Percentiles rank a stretch among this genome's conserved stretches.
phyloP scores from a whole-genome alignment of 306 rosid species.

The Crotalaria pallida region DNA sequence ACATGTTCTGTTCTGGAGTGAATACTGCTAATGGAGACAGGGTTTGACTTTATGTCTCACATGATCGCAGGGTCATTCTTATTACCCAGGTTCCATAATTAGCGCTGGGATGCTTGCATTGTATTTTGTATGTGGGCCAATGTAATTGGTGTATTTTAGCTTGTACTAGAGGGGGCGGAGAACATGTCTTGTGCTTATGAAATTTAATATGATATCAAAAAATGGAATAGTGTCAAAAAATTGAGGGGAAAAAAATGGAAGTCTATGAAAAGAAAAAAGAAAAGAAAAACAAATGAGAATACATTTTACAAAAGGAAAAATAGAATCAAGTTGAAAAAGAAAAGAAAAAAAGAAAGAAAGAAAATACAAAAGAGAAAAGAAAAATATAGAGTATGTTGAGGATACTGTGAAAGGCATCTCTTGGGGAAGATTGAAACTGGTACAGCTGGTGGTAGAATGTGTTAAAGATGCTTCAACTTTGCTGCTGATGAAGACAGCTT shows the following conservation, averaged over 20 bases:
- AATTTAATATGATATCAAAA: constrained; percentile 16
- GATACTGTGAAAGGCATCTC: constrained; percentile 35
- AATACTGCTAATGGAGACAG: constrained; percentile 38
- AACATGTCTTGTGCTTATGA: constrained; percentile 25
- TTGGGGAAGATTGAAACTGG: constrained; percentile 38
- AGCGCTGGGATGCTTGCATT: constrained; percentile 56
- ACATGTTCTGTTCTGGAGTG: constrained; percentile 24
- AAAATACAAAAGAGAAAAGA: constrained; percentile 12
- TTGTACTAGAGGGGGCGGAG: constrained; percentile 31
- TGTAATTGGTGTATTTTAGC: constrained; percentile 37
- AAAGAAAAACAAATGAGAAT: constrained; percentile 19
- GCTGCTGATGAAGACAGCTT: constrained; percentile 37
- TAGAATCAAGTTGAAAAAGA: constrained; percentile 15
- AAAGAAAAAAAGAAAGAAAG: constrained; percentile 13
- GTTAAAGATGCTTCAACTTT: constrained; percentile 54
- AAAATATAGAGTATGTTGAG: constrained; percentile 14
- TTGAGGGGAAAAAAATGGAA: constrained; percentile 23
- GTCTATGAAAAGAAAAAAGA: constrained; percentile 27
- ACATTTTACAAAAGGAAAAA: constrained; percentile 21
- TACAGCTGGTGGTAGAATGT: constrained; percentile 39
- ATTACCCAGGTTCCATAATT: constrained; percentile 52
- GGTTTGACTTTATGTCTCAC: constrained; percentile 69
- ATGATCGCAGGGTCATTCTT: constrained; percentile 88
- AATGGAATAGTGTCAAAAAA: constrained; percentile 11
- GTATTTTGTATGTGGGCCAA: constrained; percentile 50